Evolutionary conservation across 2,329 filamentous ascomycete species (phyloP).

Genomic region (Colletotrichum sp.): DNA sequence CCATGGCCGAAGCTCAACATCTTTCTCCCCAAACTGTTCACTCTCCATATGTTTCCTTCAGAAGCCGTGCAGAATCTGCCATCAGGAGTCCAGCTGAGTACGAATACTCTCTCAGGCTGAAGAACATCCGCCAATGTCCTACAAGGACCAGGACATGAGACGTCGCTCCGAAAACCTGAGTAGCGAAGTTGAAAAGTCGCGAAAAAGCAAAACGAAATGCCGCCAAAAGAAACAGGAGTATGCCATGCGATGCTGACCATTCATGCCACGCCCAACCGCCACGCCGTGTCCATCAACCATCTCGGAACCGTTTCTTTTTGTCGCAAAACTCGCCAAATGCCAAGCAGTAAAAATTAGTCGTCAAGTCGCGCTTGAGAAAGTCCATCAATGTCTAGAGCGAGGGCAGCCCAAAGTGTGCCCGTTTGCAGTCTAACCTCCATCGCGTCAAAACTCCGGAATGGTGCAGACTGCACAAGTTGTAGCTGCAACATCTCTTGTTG

Average conservation of each 20-base stretch:
- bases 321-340: constrained; percentile 11
- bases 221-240: constrained; percentile 7
- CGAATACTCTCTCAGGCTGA: neutral
- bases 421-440: neutral
- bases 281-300: constrained; percentile 9
- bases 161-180: neutral
- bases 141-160: neutral
- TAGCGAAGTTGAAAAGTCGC: neutral
- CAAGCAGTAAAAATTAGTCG: constrained; percentile 15
- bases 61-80: neutral
- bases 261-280: constrained; percentile 15
- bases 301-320: constrained; percentile 8
- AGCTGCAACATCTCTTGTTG: neutral
- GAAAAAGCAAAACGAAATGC: neutral
- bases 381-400: constrained; percentile 7
- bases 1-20: neutral
- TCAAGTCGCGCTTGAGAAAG: constrained; percentile 19
- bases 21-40: neutral
- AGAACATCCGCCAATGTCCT: neutral
- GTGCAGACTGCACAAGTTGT: neutral
- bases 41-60: neutral
- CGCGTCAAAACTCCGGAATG: neutral
- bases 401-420: neutral
- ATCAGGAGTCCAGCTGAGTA: neutral
- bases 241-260: constrained; percentile 21